Percentiles rank a stretch among this genome's conserved stretches.
Conservation (phyloP, 1,139 yeast species). For the Scheffersomyces lignicola region DNA sequence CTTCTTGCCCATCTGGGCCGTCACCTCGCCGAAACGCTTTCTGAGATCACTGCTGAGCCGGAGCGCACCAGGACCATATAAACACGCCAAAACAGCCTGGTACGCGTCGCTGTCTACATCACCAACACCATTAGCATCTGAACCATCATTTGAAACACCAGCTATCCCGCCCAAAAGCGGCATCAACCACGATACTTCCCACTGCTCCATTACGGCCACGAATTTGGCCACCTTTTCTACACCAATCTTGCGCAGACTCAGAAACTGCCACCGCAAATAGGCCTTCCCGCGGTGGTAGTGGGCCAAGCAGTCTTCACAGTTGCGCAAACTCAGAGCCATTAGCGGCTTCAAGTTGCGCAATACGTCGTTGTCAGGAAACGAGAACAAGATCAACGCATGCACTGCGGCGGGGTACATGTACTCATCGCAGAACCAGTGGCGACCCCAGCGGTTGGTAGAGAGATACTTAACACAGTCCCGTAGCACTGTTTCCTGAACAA, state of each 20-base stretch:
- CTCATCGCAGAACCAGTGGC: conserved; percentile 61
- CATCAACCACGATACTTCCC: conserved; percentile 43
- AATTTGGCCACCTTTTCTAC: conserved; percentile 51
- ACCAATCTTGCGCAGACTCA: conserved; percentile 49
- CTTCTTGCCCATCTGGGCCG: conserved; percentile 1
- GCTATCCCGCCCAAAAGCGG: conserved; percentile 7
- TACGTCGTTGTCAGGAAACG: conserved; percentile 51
- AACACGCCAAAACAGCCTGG: conserved; percentile 2
- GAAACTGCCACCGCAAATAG: conserved; percentile 50
- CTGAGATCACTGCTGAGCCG: neutral
- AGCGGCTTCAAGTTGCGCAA: conserved; percentile 42
- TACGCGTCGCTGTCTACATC: neutral
- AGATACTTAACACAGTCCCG: conserved; percentile 26
- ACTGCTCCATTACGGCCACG: conserved; percentile 46
- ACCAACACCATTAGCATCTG: neutral
- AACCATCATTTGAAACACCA: neutral
- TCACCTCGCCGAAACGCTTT: neutral
- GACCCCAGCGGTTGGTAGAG: conserved; percentile 16
- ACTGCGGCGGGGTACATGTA: conserved; percentile 47
- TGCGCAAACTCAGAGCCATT: conserved; percentile 37
- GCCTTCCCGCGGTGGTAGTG: conserved; percentile 56
- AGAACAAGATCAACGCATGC: conserved; percentile 58
- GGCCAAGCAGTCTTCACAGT: conserved; percentile 53
- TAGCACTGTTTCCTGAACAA: conserved; percentile 27
- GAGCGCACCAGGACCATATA: conserved; percentile 4